Evolutionary conservation across 176 grass and related monocot species (phyloP), one percentile per base, ranked within the genome.

Genomic region (Oryza nivara): DNA sequence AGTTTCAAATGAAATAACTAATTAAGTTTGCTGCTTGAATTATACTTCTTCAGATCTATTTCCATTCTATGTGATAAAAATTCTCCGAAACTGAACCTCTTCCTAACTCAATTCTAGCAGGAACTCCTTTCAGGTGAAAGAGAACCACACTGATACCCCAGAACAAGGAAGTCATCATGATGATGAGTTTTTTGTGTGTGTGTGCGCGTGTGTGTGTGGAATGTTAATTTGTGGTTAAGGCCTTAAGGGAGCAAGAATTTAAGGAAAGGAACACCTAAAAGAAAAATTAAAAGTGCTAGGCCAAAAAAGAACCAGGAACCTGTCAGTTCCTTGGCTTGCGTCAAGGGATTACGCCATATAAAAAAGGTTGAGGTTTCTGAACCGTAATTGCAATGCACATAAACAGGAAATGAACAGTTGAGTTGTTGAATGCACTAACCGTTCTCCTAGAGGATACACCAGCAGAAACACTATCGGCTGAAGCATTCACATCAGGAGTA

Each of bases 401-500:
- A 74, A 74, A 70, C 22, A 9, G 11, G 30, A 28, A 15, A 20
- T 28, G 36, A 80, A 86, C 16, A 43, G 41, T 78, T 44, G 17
- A 38, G 51, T 83, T 11, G 30, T 72, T 70, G 20, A 72, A 32
- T 75, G 41, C 71, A 85, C 88, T 89, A 76, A 89, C 88, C 88
- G 2, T 76, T 43, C 43, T 85, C 76, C 26, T 40, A 65, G 71
- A 64, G n/a, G 52, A 65, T 64, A 81, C 40, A 49, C 58, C 85
- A 65, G 23, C n/a, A 22, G 66, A 52, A 71, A 36, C 71, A 84
- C 22, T 72, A 74, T 75, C 56, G 35, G 83, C 60, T 78, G 78
- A 35, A 86, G 82, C 77, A 80, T 84, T 87, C 76, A 91, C 85
- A 43, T 91, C 81, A 16, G 89, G 65, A 72, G 81, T 80, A 70